These are phyloP conservation scores for Monosporascus sp. DNA, from an alignment of 2,329 filamentous ascomycete species.

Conservation along the genomic window DNA sequence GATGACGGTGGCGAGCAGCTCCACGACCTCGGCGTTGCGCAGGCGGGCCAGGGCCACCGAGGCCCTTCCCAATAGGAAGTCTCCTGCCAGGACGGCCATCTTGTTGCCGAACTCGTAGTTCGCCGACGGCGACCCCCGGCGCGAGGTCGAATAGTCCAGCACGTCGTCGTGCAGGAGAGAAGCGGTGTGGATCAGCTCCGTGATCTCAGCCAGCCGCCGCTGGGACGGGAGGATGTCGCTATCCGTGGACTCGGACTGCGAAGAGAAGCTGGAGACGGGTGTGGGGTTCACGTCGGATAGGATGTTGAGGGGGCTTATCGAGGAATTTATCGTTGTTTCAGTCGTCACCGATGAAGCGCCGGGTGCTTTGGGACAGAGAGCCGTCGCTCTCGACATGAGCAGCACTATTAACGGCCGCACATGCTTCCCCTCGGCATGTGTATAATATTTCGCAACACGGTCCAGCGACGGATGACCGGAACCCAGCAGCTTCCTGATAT, in stretches of 20 bases:
- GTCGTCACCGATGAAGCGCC: constrained; percentile 35
- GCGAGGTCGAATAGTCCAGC: constrained; percentile 84
- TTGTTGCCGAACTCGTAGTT: constrained; percentile 98
- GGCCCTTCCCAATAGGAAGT: constrained; percentile 87
- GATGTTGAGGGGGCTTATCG: constrained; percentile 49
- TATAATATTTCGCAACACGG: constrained; percentile 96
- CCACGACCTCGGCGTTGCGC: constrained; percentile 88
- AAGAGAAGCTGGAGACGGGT: constrained; percentile 45
- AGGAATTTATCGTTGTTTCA: constrained; percentile 43
- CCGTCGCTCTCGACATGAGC: constrained; percentile 91
- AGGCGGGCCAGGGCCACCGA: constrained; percentile 89
- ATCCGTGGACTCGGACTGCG: constrained; percentile 40
- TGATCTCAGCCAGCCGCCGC: constrained; percentile 88
- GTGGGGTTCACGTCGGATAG: constrained; percentile 80
- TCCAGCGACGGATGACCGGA: constrained; percentile 93
- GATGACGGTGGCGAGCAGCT: constrained; percentile 91
- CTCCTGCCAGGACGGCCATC: constrained; percentile 96
- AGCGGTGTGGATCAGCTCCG: constrained; percentile 94
- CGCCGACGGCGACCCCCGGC: constrained; percentile 78
- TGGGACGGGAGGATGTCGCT: constrained; percentile 86
- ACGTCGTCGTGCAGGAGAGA: constrained; percentile 97
- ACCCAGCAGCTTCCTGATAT: constrained; percentile 87
- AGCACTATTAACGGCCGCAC: constrained; percentile 90
- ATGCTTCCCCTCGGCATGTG: constrained; percentile 93
- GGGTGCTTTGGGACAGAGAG: constrained; percentile 61